Base-by-base conservation (phyloP, 1,139 yeast genomes). In the Arxiozyma bovina region DNA sequence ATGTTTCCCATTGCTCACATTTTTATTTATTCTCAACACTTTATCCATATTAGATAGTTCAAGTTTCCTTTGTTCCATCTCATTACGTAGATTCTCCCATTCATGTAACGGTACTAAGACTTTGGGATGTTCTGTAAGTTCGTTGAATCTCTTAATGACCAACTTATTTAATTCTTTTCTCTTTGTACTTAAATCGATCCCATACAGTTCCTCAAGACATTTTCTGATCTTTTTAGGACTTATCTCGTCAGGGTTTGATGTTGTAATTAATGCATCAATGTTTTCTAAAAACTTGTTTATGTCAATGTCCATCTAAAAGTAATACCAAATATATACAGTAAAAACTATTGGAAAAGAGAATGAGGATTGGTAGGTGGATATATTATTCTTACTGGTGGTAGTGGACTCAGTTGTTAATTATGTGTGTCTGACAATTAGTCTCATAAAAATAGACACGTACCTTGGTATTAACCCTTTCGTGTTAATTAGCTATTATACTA, bases 241-340 rank as follows among this genome's bases (percentile, higher is more conserved):
- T 22, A 87, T 81, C 60, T 80, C 77, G 58, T 84, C 85, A 44
- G 86, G 75, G 61, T 87, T 85, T 1, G 93, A 82, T n/a, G 82
- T 91, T 56, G 83, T 74, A 43, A 87, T 71, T 21, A 87, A 85
- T 1, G 94, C 90, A 64, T 87, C 93, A 50, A 87, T 83, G 58
- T 86, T 83, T 3, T 90, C 86, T 42, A 77, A 72, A 61, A 80
- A 84, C 57, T 74, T 69, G 8, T 49, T 30, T 22, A 49, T 20
- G 17, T 49, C 27, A 7, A 42, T 12, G 22, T 43, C 46, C 46
- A 43, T 22, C 27, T 11, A 20, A 20, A 34, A 15, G 40, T 34
- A 6, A 34, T 34, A 3, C 2, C 17, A 4, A 34, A 34, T 4
- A 3, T 34, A 34, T 34, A 34, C n/a, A 34, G 8, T 27, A 7